Evolutionary conservation across 1,139 yeast species (phyloP), one percentile per base, ranked within the genome.

Genomic region (Hansenula sp.): DNA sequence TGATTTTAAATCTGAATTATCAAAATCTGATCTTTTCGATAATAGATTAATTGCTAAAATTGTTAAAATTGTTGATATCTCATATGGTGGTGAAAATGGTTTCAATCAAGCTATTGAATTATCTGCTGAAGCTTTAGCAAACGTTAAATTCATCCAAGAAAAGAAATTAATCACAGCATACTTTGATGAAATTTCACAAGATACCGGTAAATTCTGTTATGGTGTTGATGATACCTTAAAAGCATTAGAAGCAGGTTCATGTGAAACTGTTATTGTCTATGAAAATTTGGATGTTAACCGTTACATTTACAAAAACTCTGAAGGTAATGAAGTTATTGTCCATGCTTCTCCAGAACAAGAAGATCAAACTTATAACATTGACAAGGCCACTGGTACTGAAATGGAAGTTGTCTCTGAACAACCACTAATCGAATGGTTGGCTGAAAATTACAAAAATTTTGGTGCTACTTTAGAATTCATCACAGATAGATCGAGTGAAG

Each of bases 21-120:
- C 88, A 44, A 87, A 82, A 65, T 88, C 97, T 36, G 98, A 92
- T 61, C 70, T 92, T 71, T 90, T 92, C 62, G 98, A 92, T 65
- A 71, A 70, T 56, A 86, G 98, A 70, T 76, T 92, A 61, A 88
- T 77, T 55, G 83, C 86, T 38, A 90, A 89, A 69, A 82, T 92
- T 56, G 76, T 92, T 47, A 88, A 89, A 66, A 78, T 89, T 62
- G 98, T 94, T 43, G 98, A 92, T 73, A 86, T 92, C 42, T 90
- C 97, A 3, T 92, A 92, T 61, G 98, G 98, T 65, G 98, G 98
- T 59, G 98, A 92, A 68, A 92, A 92, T 64, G 98, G 98, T 38
- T 92, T 92, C 74, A 92, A 92, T 71, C 98, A 92, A 71, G 98
- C 98, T 39, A 92, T 92, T 59, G 98, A 92, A 67, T 75, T 92